Percentiles rank a stretch among this genome's conserved stretches.
Conservation (phyloP, 495 filamentous ascomycete genomes). For the Bacidia gigantensis region DNA sequence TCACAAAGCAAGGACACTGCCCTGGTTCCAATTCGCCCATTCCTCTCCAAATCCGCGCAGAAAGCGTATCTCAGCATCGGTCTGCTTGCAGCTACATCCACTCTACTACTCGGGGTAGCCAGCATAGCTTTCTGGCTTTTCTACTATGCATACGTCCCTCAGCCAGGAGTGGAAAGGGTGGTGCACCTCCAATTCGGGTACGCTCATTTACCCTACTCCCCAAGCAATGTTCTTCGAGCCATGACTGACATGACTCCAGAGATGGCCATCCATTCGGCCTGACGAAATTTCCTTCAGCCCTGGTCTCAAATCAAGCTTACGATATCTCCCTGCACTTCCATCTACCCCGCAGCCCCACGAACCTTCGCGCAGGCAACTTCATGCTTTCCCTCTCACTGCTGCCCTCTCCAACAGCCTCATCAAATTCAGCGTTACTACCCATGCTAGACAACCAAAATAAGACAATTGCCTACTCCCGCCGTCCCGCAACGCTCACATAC, state of each 20-base stretch:
- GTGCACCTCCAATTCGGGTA: constrained; percentile 77
- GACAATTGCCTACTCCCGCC: constrained; percentile 31
- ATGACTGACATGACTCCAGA: not conserved
- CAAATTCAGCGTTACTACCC: constrained; percentile 4
- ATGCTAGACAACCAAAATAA: constrained; percentile 18
- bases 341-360: constrained; percentile 46
- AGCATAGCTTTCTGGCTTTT: constrained; percentile 58
- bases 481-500: constrained; percentile 56
- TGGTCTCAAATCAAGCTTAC: constrained; percentile 39
- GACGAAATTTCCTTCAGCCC: constrained; percentile 25
- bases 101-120: constrained; percentile 48
- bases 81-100: constrained; percentile 44
- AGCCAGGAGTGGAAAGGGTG: constrained; percentile 46
- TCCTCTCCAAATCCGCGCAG: constrained; percentile 51
- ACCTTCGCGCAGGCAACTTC: constrained; percentile 64
- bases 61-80: constrained; percentile 59
- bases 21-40: constrained; percentile 32
- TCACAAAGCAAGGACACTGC: constrained; percentile 15
- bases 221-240: not conserved
- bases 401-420: constrained; percentile 13
- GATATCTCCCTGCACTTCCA: constrained; percentile 60
- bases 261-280: constrained; percentile 18
- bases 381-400: constrained; percentile 73
- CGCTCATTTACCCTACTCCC: constrained; percentile 9
- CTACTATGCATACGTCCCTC: constrained; percentile 72